Evolutionary conservation across 2,329 filamentous ascomycete genomes (phyloP).

Genomic region (Didymella pomorum): DNA sequence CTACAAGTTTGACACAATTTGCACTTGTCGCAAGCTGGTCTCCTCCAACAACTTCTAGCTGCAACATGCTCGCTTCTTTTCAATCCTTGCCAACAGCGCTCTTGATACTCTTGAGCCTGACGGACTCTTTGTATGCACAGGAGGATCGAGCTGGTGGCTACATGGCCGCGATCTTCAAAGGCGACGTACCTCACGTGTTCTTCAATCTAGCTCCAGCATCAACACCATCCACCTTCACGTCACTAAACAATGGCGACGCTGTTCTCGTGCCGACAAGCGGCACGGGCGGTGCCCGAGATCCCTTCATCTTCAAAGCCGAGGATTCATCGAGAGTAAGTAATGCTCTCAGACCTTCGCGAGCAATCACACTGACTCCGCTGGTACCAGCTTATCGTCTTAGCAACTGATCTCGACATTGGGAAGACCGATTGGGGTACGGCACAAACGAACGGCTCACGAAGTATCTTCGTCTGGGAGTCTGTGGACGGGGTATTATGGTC

Average conservation of each 20-base stretch:
- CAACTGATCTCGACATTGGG: constrained; percentile 62
- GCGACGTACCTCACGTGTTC: constrained; percentile 62
- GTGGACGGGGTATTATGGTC: constrained; percentile 61
- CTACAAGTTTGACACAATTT: not conserved
- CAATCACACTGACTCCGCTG: not conserved
- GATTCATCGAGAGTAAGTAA: constrained; percentile 53
- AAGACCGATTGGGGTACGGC: constrained; percentile 63
- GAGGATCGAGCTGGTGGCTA: constrained; percentile 51
- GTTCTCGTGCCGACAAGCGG: constrained; percentile 61
- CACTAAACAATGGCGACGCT: constrained; percentile 59
- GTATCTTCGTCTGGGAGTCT: constrained; percentile 65
- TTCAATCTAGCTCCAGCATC: constrained; percentile 64
- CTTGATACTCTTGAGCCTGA: not conserved
- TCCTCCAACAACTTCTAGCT: no score
- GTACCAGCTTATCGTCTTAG: not conserved
- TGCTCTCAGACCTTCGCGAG: constrained; percentile 62
- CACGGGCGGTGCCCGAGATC: constrained; percentile 62
- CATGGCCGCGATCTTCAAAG: constrained; percentile 64
- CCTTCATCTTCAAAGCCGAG: constrained; percentile 57
- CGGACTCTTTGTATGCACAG: not conserved
- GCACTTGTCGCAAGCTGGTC: not conserved
- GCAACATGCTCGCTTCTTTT: not conserved
- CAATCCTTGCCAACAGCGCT: not conserved
- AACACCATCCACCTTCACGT: constrained; percentile 58
- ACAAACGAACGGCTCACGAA: constrained; percentile 60